Evolutionary conservation across 768 basidiomycete genomes (phyloP), one percentile per base, ranked within the genome.

Genomic region (Melanogaster broomeanus): DNA sequence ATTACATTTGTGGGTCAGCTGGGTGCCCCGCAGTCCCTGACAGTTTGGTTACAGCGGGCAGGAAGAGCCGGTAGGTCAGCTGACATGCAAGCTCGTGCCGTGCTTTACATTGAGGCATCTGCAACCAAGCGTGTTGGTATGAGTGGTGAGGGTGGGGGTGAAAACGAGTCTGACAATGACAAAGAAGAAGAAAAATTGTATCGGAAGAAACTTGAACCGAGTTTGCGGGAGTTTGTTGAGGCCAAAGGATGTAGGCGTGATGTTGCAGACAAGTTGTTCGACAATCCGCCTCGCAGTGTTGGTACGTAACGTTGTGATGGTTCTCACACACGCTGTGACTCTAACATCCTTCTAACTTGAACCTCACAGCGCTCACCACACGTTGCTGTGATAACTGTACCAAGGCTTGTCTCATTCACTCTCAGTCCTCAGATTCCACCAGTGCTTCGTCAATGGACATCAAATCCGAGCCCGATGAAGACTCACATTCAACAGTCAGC

Each of bases 1-100:
- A 65, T 76, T 25, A 64, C 65, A 13, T 62, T 67, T 13, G 63
- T 70, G 1, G 57, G 71, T 16, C 74, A 75, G 44, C 72, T 74
- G 35, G 63, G 66, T 1, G 15, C 34, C 19, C 53, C 48, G 11
- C 19, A 8, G 4, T 54, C 48, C 2, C 40, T 49, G 27, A 42
- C 44, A 0, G 13, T 49, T 9, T 49, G 48, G 53, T 5, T 46
- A 7, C 48, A 50, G 35, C 35, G 19, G 19, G 42, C 42, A 1
- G 49, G 49, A 28, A 27, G 35, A 37, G 42, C 35, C 0, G 42
- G 49, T 19, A 42, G 19, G 27, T 35, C 49, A 9, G 12, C 42
- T 30, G 25, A 30, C 7, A 10, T 44, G 11, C 49, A 50, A 24
- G 49, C 49, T 4, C 13, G 22, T 3, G 49, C 49, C 4, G 28